phyloP scores from a whole-genome alignment of 2,329 filamentous ascomycete genomes.

The Lizonia empirigonia region DNA sequence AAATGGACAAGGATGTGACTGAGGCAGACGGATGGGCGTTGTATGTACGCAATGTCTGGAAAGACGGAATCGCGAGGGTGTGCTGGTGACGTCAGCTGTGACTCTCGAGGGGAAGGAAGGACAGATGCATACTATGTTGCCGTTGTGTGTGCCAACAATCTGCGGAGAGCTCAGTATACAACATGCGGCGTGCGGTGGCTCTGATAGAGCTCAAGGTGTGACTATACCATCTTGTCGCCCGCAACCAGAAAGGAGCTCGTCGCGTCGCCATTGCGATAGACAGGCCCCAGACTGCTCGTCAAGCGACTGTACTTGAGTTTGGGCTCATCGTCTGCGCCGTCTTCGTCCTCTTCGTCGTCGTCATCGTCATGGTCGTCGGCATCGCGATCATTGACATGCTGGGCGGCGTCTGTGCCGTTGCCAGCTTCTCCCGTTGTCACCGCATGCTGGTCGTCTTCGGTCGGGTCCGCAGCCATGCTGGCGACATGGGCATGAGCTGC shows the following conservation, averaged over 20 bases:
- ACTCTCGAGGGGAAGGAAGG: not conserved
- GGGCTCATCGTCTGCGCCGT: conserved; percentile 92
- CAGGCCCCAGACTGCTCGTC: conserved; percentile 75
- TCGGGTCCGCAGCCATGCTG: conserved; percentile 50
- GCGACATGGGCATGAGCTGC: conserved; percentile 44
- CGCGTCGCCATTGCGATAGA: conserved; percentile 94
- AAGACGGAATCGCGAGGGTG: conserved; percentile 80
- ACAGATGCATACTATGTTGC: conserved; percentile 78
- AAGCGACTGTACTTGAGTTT: conserved; percentile 90
- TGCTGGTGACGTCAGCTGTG: conserved; percentile 63
- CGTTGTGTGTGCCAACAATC: conserved; percentile 94
- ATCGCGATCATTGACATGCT: conserved; percentile 13
- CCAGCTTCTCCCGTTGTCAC: conserved; percentile 8
- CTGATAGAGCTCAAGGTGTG: conserved; percentile 15
- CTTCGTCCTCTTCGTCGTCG: conserved; percentile 64
- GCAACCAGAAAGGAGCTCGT: conserved; percentile 89
- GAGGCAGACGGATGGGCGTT: conserved; percentile 86
- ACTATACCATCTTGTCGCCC: conserved; percentile 90
- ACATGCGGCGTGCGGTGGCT: conserved; percentile 67
- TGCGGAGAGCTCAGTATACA: conserved; percentile 52
- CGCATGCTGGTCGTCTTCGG: conserved; percentile 32
- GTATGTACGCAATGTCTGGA: conserved; percentile 83
- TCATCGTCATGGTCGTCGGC: conserved; percentile 36
- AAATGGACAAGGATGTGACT: conserved; percentile 87
- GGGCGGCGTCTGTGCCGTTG: conserved; percentile 6